Base-by-base conservation (phyloP, 768 basidiomycete species). In the Macrolepiota fuliginosa region DNA sequence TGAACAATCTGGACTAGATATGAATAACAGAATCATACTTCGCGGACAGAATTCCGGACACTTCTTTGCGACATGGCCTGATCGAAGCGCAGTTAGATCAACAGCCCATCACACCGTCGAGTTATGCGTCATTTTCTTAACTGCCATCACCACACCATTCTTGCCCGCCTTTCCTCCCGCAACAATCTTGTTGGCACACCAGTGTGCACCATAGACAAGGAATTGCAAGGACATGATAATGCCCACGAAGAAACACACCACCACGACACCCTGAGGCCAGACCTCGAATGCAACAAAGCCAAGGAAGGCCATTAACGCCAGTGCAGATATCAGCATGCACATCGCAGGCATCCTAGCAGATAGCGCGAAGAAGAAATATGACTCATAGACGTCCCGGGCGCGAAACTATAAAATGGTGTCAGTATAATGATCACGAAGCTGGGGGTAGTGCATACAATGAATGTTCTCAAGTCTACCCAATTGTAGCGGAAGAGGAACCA, bases 401-500 rank as follows among this genome's bases (percentile, higher is more conserved):
- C 81, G 78, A 4, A 46, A 82, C 87, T 70, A 22, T 15, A 24
- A 54, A 53, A 35, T 7, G n/a, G n/a, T n/a, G n/a, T n/a, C n/a
- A n/a, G n/a, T 29, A 24, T 46, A 17, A n/a, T 37, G 7, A 25
- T 27, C 15, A 32, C 50, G 53, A 47, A 50, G 36, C 42, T 25
- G 47, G 36, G 15, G 42, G 58, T 35, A 17, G n/a, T 25, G 11
- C 81, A 39, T 61, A 87, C 88, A 59, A 81, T 77, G 65, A 89
- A 88, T 12, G 81, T 85, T 0, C 71, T 65, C 0, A 81, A 64
- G 57, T 82, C 79, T 3, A 75, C 78, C 71, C 84, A 84, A 63
- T 75, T 79, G 69, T 91, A 92, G 1, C 77, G 74, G 4, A 91
- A 71, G 22, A 90, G 70, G 70, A 90, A 86, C 87, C 87, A 91